A percentile compares a stretch with the other conserved stretches of the same genome.
Evolutionary conservation across 2,329 filamentous ascomycete species (phyloP).

Genomic region (Zasmidium cellare): DNA sequence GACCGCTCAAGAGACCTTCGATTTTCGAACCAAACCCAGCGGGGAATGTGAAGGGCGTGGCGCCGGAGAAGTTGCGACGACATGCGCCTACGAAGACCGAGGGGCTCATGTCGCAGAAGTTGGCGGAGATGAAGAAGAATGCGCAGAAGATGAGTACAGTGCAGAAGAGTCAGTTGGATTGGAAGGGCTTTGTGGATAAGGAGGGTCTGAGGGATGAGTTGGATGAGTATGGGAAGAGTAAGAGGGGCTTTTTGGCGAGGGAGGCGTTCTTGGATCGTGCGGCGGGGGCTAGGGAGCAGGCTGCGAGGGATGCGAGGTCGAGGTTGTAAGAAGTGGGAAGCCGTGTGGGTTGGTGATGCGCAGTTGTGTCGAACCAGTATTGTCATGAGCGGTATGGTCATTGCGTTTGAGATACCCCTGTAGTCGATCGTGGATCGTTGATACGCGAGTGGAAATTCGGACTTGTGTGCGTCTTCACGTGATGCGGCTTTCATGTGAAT

Average conservation of each 20-base stretch:
- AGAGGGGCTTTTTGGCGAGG: constrained; percentile 60
- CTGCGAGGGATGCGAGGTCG: constrained; percentile 53
- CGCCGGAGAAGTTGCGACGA: constrained; percentile 44
- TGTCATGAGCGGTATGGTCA: background rate
- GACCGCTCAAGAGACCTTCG: constrained; percentile 47
- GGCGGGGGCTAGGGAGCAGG: constrained; percentile 57
- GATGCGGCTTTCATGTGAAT: background rate
- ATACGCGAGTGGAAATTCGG: background rate
- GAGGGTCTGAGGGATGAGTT: constrained; percentile 63
- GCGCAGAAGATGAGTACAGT: constrained; percentile 64
- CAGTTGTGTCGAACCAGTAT: background rate
- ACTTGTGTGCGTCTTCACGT: background rate
- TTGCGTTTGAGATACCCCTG: background rate
- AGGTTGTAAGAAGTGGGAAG: constrained; percentile 31
- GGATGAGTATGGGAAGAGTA: constrained; percentile 61
- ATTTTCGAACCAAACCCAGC: constrained; percentile 54
- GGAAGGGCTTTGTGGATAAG: constrained; percentile 63
- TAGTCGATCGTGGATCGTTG: background rate
- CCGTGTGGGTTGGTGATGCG: background rate
- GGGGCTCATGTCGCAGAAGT: constrained; percentile 33
- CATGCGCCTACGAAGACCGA: constrained; percentile 33
- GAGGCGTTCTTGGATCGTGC: constrained; percentile 64
- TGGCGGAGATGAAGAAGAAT: constrained; percentile 35
- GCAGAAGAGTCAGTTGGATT: constrained; percentile 65
- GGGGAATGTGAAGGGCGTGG: constrained; percentile 47